Conservation (phyloP, 257 asterid species). For the Phtheirospermum japonicum region DNA sequence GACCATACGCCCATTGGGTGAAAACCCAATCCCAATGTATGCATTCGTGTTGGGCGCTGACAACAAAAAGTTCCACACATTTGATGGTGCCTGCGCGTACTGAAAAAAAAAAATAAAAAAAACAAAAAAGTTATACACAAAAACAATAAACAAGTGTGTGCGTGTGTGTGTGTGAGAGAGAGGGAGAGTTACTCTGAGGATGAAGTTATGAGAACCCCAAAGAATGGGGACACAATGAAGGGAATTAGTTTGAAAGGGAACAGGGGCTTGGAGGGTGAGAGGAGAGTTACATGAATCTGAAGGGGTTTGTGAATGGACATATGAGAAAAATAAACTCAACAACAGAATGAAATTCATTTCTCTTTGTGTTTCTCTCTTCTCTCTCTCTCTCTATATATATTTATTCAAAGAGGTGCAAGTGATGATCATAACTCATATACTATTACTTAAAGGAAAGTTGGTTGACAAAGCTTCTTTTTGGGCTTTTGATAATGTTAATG, state of each 20-base stretch:
- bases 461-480: constrained; percentile 32
- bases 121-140: neutral
- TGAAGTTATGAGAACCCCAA: constrained; percentile 59
- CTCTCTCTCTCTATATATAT: neutral
- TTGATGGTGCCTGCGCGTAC: constrained; percentile 49
- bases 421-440: no score
- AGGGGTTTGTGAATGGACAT: constrained; percentile 46
- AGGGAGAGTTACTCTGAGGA: constrained; percentile 65
- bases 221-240: constrained; percentile 52
- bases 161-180: no score
- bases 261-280: constrained; percentile 30
- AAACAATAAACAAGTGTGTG: no score
- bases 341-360: no score
- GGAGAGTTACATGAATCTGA: constrained; percentile 56
- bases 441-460: constrained; percentile 30
- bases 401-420: constrained; percentile 27
- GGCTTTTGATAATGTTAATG: neutral
- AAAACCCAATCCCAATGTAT: constrained; percentile 67
- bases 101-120: constrained; percentile 11
- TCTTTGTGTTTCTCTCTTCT: constrained; percentile 7
- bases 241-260: constrained; percentile 56
- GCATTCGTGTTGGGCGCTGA: constrained; percentile 63
- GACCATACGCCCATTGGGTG: constrained; percentile 65
- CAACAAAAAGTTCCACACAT: constrained; percentile 61
- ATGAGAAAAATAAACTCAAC: constrained; percentile 23